Conservation (phyloP, 176 grass and related monocot species). For the Zoysia pacifica region DNA sequence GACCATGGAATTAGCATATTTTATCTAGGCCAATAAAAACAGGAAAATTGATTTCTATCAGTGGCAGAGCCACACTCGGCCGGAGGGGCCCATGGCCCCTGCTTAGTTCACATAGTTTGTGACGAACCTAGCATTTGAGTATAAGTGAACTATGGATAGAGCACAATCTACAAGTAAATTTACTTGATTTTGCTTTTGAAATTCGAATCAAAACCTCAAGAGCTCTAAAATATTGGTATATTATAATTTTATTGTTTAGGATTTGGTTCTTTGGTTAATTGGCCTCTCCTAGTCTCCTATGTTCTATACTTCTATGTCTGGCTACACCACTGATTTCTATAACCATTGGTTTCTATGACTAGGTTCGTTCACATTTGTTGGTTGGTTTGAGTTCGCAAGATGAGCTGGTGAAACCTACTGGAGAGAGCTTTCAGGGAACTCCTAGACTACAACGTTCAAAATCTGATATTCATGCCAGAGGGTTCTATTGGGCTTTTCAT, state of each 20-base stretch:
- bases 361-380: slow-evolving; percentile 4
- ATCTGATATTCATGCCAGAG: not conserved
- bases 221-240: no score
- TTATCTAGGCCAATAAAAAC: slow-evolving; percentile 16
- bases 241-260: no score
- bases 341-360: slow-evolving; percentile 6
- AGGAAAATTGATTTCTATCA: not conserved
- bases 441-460: no score
- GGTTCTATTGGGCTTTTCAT: not conserved
- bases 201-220: no score
- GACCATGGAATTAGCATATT: not conserved
- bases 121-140: no score
- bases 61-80: no score
- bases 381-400: not conserved
- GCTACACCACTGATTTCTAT: not conserved
- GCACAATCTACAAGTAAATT: no score
- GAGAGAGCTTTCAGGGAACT: not conserved
- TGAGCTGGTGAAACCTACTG: not conserved
- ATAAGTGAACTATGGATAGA: no score
- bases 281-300: no score
- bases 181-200: no score
- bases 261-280: no score
- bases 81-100: not conserved
- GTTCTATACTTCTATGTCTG: no score
- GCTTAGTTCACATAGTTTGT: not conserved